Percentiles rank a stretch among this genome's conserved stretches.
phyloP scores from a whole-genome alignment of 116 monocot species.

The Posidonia oceanica region DNA sequence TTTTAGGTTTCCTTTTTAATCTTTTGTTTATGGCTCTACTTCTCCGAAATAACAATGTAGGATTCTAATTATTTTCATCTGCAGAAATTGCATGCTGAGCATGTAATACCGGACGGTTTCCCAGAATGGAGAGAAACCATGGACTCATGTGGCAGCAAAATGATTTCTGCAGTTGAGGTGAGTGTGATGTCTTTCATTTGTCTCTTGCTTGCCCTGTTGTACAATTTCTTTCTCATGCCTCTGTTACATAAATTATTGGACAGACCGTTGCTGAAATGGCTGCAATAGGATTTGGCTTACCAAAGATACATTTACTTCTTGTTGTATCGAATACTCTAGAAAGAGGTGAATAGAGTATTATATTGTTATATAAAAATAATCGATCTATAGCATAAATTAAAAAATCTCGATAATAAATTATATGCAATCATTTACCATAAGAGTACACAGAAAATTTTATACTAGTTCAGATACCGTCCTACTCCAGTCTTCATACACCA shows the following conservation, averaged over 20 bases:
- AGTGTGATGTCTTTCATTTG: neutral
- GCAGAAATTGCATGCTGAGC: slow-evolving; percentile 85
- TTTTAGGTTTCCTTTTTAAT: slow-evolving; percentile 47
- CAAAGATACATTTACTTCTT: slow-evolving; percentile 89
- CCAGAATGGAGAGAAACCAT: slow-evolving; percentile 94
- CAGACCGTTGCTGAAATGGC: slow-evolving; percentile 96
- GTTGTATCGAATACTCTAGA: too few species aligned
- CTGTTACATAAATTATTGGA: neutral
- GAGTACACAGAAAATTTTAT: too few species aligned
- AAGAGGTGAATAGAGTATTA: too few species aligned
- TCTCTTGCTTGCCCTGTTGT: neutral
- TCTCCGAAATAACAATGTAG: too few species aligned
- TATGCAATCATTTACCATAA: too few species aligned
- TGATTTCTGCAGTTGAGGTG: slow-evolving; percentile 86
- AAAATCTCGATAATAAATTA: too few species aligned
- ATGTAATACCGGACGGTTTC: slow-evolving; percentile 83
- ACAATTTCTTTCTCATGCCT: neutral
- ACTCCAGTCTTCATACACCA: too few species aligned
- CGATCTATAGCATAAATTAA: too few species aligned
- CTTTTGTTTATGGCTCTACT: too few species aligned
- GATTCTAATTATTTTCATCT: neutral
- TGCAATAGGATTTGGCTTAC: slow-evolving; percentile 87
- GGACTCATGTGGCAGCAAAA: slow-evolving; percentile 90
- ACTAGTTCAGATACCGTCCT: too few species aligned
- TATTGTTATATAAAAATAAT: too few species aligned